These are phyloP conservation scores for Fusarium coffeatum DNA, from an alignment of 2,329 filamentous ascomycete genomes.

Conservation along the genomic window DNA sequence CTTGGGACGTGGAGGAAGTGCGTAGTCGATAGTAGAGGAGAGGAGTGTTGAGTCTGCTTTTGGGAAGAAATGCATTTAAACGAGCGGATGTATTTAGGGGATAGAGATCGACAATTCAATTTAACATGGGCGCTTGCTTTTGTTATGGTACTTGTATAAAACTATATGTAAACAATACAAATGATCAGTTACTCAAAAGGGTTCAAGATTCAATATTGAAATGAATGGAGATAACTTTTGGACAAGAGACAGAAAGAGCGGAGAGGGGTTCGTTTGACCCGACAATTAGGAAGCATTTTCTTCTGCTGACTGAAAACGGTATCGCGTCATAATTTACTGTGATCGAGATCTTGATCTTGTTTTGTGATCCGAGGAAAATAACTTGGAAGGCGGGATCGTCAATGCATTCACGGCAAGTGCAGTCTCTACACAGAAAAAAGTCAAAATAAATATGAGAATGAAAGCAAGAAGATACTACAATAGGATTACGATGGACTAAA, in stretches of 20 bases:
- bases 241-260: neutral
- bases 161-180: neutral
- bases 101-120: neutral
- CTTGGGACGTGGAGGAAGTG: slow-evolving; percentile 26
- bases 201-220: neutral
- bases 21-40: slow-evolving; percentile 30
- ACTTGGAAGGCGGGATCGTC: neutral
- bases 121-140: neutral
- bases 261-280: neutral
- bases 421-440: neutral
- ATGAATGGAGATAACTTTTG: neutral
- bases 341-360: neutral
- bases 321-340: neutral
- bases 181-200: neutral
- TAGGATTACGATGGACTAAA: neutral
- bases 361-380: neutral
- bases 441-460: neutral
- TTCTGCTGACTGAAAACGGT: neutral
- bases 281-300: neutral
- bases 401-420: neutral
- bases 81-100: neutral
- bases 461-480: too few relatives aligned
- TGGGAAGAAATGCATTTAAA: slow-evolving; percentile 44
- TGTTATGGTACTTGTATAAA: too few relatives aligned
- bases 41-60: slow-evolving; percentile 44